A percentile compares a stretch with the other conserved stretches of the same genome.
Conservation (phyloP, 495 filamentous ascomycete species). For the Penicillium mononematosum region DNA sequence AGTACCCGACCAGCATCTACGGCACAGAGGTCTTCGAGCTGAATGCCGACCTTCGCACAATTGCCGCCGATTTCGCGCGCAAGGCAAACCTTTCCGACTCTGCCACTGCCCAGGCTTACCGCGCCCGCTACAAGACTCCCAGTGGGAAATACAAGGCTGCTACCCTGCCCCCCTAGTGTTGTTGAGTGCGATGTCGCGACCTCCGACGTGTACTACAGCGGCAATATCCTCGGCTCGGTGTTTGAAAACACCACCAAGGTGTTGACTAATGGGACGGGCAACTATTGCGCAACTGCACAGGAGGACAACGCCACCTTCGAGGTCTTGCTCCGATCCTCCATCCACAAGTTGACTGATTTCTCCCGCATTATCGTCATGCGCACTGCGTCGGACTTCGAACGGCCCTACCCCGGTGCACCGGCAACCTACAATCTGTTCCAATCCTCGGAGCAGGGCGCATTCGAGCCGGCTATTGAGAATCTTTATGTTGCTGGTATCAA, state of each 20-base stretch:
- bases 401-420: slow-evolving; percentile 57
- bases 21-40: slow-evolving; percentile 79
- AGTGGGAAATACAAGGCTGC: slow-evolving; percentile 50
- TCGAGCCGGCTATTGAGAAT: slow-evolving; percentile 58
- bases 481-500: slow-evolving; percentile 66
- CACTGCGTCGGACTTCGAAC: slow-evolving; percentile 70
- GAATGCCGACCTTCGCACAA: slow-evolving; percentile 57
- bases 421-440: slow-evolving; percentile 57
- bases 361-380: slow-evolving; percentile 70
- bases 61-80: slow-evolving; percentile 56
- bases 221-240: slow-evolving; percentile 56
- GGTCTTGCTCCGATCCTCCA: slow-evolving; percentile 60
- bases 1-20: slow-evolving; percentile 65
- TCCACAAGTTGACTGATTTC: slow-evolving; percentile 60
- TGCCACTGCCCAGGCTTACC: slow-evolving; percentile 52
- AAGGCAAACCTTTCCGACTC: slow-evolving; percentile 58
- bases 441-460: slow-evolving; percentile 54
- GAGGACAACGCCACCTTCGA: slow-evolving; percentile 75
- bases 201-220: slow-evolving; percentile 71
- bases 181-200: slow-evolving; percentile 68
- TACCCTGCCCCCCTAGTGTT: slow-evolving; percentile 50
- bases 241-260: slow-evolving; percentile 65
- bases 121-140: slow-evolving; percentile 52
- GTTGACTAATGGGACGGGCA: slow-evolving; percentile 65
- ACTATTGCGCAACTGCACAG: slow-evolving; percentile 70